Percentiles rank a stretch among this genome's conserved stretches.
These are phyloP conservation scores for Xylaria curta DNA, from an alignment of 495 filamentous ascomycete genomes.

Conservation along the genomic window DNA sequence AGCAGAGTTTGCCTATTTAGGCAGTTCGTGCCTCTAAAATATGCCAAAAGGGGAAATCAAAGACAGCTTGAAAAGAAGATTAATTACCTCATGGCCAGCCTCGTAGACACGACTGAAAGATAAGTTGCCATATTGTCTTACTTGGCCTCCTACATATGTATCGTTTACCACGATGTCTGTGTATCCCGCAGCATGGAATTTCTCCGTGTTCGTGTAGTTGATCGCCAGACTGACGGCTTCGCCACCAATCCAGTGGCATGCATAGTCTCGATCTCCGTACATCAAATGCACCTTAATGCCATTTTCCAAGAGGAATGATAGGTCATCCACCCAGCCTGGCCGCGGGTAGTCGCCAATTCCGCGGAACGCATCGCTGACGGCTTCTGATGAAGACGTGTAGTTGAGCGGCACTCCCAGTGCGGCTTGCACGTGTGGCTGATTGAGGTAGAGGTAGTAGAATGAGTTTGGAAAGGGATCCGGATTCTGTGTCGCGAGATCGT, in stretches of 20 bases:
- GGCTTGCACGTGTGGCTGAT: slow-evolving; percentile 65
- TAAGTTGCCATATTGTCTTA: slow-evolving; percentile 71
- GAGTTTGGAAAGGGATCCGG: slow-evolving; percentile 64
- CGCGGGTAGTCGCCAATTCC: slow-evolving; percentile 60
- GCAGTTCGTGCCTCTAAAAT: no score
- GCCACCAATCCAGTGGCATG: slow-evolving; percentile 71
- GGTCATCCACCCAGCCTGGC: slow-evolving; percentile 51
- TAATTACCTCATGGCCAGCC: slow-evolving; percentile 66
- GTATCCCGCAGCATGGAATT: slow-evolving; percentile 64
- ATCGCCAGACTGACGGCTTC: slow-evolving; percentile 64
- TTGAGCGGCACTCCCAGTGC: slow-evolving; percentile 72
- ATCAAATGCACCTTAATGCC: slow-evolving; percentile 71
- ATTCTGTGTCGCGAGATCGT: slow-evolving; percentile 59
- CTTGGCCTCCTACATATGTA: slow-evolving; percentile 64
- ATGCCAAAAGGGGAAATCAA: no score
- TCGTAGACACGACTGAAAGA: slow-evolving; percentile 74
- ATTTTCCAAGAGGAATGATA: slow-evolving; percentile 57
- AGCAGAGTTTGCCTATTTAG: no score
- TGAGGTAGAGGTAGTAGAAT: slow-evolving; percentile 66
- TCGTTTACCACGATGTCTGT: slow-evolving; percentile 53
- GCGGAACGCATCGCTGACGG: slow-evolving; percentile 60
- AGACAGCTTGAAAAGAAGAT: no score
- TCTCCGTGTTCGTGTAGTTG: slow-evolving; percentile 49
- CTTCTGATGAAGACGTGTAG: slow-evolving; percentile 62
- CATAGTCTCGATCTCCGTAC: slow-evolving; percentile 67